Base-by-base conservation (phyloP, 306 rosid species). In the Neltuma alba region DNA sequence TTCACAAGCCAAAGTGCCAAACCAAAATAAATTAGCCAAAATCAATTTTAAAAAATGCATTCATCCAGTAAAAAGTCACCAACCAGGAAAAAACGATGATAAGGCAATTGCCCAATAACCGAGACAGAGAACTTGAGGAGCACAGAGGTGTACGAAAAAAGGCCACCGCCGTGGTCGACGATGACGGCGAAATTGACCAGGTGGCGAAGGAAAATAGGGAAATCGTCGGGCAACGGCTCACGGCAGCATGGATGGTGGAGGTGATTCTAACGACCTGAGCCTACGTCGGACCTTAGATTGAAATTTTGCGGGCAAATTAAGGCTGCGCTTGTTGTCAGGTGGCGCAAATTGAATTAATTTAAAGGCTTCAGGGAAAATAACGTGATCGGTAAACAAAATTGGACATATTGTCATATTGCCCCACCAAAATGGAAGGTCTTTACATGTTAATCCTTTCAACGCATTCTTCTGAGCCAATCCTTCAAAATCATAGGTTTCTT, bases 191-290 rank as follows among this genome's bases (percentile, higher is more conserved):
- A 23, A 21, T 9, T 21, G 72, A 38, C 23, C 1, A 8, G 70
- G 70, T 13, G 27, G 70, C 70, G 33, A 9, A 11, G 31, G 11
- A 6, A 10, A 34, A 12, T 5, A 9, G 48, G 52, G 11, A 3
- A 67, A 6, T 67, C 38, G 76, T 42, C 25, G 54, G 76, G 30
- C 23, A 4, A 36, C 1, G 72, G 44, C 65, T 28, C 6, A 42
- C 76, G 73, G 34, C 27, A 36, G 10, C 36, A 42, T 64, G 75
- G 45, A 69, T 60, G 41, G 74, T n/a, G 72, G 50, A 21, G 31
- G 72, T 21, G 34, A 27, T 27, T 63, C 5, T 4, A 38, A 66
- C 72, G 72, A 37, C 33, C 33, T 34, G 58, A 69, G 62, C 73
- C 36, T 23, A 10, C 3, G 45, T 3, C 68, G 48, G 34, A 54